Conservation (phyloP, 108 stramenopile species). For the Pelagomonas calceolata region DNA sequence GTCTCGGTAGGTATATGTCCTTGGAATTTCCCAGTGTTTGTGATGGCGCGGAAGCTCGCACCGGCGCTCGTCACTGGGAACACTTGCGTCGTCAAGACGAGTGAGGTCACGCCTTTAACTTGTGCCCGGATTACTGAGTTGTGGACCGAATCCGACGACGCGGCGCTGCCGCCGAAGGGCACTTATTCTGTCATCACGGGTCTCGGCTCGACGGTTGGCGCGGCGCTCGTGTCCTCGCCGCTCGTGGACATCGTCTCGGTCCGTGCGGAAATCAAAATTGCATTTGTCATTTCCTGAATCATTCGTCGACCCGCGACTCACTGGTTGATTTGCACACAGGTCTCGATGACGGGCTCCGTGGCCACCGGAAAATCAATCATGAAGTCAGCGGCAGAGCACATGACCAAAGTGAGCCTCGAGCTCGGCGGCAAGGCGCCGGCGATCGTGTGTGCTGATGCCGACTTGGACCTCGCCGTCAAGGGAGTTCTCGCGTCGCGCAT, state of each 20-base stretch:
- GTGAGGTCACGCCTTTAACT: conserved; percentile 35
- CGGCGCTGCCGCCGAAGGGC: conserved; percentile 19
- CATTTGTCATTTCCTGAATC: too few species aligned
- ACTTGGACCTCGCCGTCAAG: conserved; percentile 22
- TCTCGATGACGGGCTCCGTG: conserved; percentile 37
- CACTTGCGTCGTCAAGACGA: conserved; percentile 36
- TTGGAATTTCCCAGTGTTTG: conserved; percentile 43
- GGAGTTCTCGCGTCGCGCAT: conserved; percentile 16
- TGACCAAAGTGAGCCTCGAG: conserved; percentile 32
- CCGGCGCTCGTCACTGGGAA: conserved; percentile 41
- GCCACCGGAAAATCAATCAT: conserved; percentile 25
- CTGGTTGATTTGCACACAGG: too few species aligned
- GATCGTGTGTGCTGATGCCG: conserved; percentile 27
- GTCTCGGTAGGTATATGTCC: conserved; percentile 26
- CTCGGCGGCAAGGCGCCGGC: conserved; percentile 47
- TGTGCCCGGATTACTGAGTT: conserved; percentile 15
- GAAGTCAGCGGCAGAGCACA: conserved; percentile 16
- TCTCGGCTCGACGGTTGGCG: conserved; percentile 25
- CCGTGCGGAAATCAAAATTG: too few species aligned
- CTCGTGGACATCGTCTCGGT: conserved; percentile 8
- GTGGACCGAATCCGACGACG: not conserved
- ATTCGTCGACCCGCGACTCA: too few species aligned
- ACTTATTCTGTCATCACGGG: conserved; percentile 31
- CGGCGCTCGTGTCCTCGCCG: conserved; percentile 18
- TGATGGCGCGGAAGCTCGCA: conserved; percentile 35